Conservation (phyloP, 2,329 filamentous ascomycete species). For the Alternaria brassicae region DNA sequence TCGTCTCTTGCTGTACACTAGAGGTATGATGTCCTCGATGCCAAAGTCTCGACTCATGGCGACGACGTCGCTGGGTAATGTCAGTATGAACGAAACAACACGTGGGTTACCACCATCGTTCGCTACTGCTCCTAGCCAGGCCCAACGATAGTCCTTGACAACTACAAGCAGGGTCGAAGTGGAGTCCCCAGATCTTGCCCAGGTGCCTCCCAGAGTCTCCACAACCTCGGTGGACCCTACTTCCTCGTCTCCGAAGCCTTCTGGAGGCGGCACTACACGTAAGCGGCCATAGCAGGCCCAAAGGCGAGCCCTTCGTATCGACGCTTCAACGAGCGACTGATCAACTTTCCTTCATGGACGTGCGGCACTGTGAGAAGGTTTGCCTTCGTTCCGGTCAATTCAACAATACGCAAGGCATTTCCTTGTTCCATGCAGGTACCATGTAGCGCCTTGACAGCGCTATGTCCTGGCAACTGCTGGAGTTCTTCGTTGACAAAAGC, state of each 20-base stretch:
- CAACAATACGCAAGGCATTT: not conserved
- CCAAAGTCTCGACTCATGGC: not conserved
- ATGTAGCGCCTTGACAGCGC: not conserved
- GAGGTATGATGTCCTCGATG: not conserved
- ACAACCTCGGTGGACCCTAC: constrained; percentile 5
- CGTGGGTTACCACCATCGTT: not conserved
- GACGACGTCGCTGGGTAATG: not conserved
- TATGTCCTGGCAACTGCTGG: not conserved
- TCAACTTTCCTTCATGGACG: not conserved
- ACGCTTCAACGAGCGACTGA: not conserved
- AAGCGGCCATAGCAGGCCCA: not conserved
- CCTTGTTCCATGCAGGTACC: constrained; percentile 2
- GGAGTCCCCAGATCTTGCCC: constrained; percentile 26
- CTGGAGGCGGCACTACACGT: not conserved
- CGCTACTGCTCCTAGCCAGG: not conserved
- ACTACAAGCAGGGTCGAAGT: constrained; percentile 27
- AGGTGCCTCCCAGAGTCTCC: constrained; percentile 9
- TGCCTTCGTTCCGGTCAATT: not conserved
- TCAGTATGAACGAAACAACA: not conserved
- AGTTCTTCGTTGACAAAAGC: not conserved
- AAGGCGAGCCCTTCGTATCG: not conserved
- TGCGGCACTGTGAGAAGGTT: not conserved
- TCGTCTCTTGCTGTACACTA: not conserved
- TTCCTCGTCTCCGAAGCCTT: constrained; percentile 5
- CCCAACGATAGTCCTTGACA: not conserved